A percentile compares a stretch with the other conserved stretches of the same genome.
Evolutionary conservation across 345 rosid species (phyloP).

Genomic region (Eucalyptus pumila): DNA sequence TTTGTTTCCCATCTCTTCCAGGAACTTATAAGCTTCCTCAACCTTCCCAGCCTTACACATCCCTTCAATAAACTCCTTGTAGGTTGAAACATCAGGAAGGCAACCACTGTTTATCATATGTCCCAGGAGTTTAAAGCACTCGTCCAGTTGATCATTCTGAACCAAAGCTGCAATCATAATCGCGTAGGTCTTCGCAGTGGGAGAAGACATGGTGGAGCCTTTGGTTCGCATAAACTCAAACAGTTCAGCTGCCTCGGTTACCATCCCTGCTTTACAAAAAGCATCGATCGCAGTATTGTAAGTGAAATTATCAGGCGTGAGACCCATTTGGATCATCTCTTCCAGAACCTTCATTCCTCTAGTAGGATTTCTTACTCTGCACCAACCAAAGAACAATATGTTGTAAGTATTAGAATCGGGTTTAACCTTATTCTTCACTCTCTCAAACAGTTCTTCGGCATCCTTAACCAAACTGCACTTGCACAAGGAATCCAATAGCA

Average conservation of each 20-base stretch:
- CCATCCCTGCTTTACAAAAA: conserved; percentile 75
- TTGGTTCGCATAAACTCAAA: conserved; percentile 74
- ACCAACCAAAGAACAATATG: conserved; percentile 84
- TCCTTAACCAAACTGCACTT: conserved; percentile 73
- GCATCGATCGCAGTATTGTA: conserved; percentile 80
- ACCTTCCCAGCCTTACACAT: conserved; percentile 65
- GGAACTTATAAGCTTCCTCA: conserved; percentile 67
- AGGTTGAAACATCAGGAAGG: conserved; percentile 90
- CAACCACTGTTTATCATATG: conserved; percentile 74
- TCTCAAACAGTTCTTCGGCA: conserved; percentile 44
- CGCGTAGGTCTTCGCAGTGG: conserved; percentile 76
- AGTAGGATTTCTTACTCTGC: conserved; percentile 70
- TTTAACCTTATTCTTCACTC: conserved; percentile 44
- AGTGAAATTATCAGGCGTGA: conserved; percentile 65
- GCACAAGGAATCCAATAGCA: conserved; percentile 78
- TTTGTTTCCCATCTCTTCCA: conserved; percentile 74
- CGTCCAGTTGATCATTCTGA: conserved; percentile 43
- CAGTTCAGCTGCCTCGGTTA: conserved; percentile 60
- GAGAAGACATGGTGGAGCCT: conserved; percentile 77
- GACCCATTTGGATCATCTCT: conserved; percentile 78
- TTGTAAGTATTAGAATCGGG: conserved; percentile 62
- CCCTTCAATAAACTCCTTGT: conserved; percentile 72
- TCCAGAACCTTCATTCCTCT: conserved; percentile 64
- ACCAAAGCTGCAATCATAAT: conserved; percentile 62
- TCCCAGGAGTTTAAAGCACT: conserved; percentile 53